phyloP scores from a whole-genome alignment of 192 early-diverging fungal species.

The Entomortierella beljakovae region DNA sequence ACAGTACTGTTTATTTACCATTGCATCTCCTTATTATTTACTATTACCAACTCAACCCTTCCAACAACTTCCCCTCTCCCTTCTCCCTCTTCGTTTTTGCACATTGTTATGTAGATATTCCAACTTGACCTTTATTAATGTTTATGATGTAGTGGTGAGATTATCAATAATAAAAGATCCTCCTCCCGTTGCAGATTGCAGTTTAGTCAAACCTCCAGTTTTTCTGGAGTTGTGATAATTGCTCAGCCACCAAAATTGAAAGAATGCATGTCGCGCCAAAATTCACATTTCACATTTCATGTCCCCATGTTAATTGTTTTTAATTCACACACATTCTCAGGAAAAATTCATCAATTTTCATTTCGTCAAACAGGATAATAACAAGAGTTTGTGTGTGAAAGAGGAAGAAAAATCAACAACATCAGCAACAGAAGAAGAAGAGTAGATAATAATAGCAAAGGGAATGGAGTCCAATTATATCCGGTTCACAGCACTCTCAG shows the following conservation, averaged over 20 bases:
- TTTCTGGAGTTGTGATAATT: too few species aligned
- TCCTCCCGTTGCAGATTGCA: too few species aligned
- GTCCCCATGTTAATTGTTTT: neutral
- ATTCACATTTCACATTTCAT: neutral
- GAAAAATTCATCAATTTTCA: neutral
- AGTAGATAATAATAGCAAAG: neutral
- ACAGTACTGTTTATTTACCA: neutral
- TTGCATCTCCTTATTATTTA: neutral
- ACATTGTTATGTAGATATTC: neutral
- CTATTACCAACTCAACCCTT: neutral
- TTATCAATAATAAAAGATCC: too few species aligned
- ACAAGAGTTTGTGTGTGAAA: too few species aligned
- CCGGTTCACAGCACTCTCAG: conserved; percentile 86
- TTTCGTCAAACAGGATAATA: too few species aligned
- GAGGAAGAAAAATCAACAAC: neutral
- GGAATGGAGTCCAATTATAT: conserved; percentile 52
- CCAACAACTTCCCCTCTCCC: neutral
- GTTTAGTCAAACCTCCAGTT: too few species aligned
- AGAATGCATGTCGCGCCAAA: neutral
- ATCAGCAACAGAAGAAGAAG: neutral
- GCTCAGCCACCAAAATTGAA: too few species aligned
- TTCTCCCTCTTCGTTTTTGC: neutral
- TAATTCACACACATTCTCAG: neutral
- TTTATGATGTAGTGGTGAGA: too few species aligned
- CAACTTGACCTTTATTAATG: neutral